Evolutionary conservation across 2,329 filamentous ascomycete species (phyloP), one percentile per base, ranked within the genome.

Genomic region (Calonectria pseudoturangicola): DNA sequence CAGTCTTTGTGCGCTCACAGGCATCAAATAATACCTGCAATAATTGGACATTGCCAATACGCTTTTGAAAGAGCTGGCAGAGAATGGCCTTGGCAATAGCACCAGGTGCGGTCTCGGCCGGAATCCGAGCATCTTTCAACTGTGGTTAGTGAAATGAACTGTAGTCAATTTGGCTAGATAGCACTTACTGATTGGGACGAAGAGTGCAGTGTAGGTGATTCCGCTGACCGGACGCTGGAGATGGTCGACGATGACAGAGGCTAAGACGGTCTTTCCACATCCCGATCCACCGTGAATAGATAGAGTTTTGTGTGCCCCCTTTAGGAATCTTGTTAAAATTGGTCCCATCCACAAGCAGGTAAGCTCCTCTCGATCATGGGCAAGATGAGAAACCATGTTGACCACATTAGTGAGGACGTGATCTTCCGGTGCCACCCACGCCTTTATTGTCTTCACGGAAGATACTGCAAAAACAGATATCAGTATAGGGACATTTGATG

Each of bases 41-140:
- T 36, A 60, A 10, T 15, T 60, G 54, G n/a, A 60, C 54, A 60
- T 60, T 60, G 12, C 54, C 54, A 41, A 60, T 60, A 9, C 54
- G 54, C 13, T 60, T 60, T 28, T 60, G 30, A 25, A 60, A 60
- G 5, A 60, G 54, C 36, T 60, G 54, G 21, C 33, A 60, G n/a
- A 60, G 54, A 41, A 60, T 60, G 12, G 54, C 54, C 30, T 41
- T 60, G 33, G 54, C 54, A 27, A 60, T 10, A 39, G 54, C 36
- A 36, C 33, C 33, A 4, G 54, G 30, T 3, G 54, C 15, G 9
- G 21, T 41, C 6, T 60, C 54, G 15, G 33, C 36, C 27, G 54
- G 54, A 4, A 60, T 41, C 25, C 54, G 33, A 12, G 33, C 33
- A 41, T 41, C 54, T 60, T 41, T 16, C 25, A 9, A 2, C n/a